Percentiles rank a stretch among this genome's conserved stretches.
Conservation (phyloP, 345 rosid species). For the Abelmoschus esculentus region DNA sequence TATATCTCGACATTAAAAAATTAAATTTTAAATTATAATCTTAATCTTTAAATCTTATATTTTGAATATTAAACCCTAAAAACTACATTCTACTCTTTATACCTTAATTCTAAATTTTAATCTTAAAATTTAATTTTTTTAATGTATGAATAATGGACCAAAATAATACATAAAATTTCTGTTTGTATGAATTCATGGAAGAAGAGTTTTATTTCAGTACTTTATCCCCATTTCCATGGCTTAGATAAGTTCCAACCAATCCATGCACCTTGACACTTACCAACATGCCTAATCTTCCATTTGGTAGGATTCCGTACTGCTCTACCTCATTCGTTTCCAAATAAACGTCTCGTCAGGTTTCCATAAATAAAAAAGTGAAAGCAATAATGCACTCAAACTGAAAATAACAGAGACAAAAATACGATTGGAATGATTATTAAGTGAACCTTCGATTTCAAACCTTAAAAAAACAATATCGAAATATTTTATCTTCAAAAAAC, state of each 20-base stretch:
- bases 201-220: background rate
- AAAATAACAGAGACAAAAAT: background rate
- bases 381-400: background rate
- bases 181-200: background rate
- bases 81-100: too few species aligned
- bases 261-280: background rate
- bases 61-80: too few species aligned
- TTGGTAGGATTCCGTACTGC: background rate
- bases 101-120: too few species aligned
- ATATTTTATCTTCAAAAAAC: too few species aligned
- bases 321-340: background rate
- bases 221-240: background rate
- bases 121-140: too few species aligned
- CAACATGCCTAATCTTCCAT: background rate
- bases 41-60: too few species aligned
- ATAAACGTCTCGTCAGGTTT: background rate
- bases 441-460: too few species aligned
- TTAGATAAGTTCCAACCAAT: background rate
- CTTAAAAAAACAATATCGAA: too few species aligned
- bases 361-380: background rate
- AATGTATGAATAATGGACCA: too few species aligned
- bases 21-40: too few species aligned
- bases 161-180: too few species aligned
- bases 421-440: background rate
- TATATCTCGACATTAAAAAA: too few species aligned